Base-by-base conservation (phyloP, 2,329 filamentous ascomycete genomes). In the Diaporthe capsici region DNA sequence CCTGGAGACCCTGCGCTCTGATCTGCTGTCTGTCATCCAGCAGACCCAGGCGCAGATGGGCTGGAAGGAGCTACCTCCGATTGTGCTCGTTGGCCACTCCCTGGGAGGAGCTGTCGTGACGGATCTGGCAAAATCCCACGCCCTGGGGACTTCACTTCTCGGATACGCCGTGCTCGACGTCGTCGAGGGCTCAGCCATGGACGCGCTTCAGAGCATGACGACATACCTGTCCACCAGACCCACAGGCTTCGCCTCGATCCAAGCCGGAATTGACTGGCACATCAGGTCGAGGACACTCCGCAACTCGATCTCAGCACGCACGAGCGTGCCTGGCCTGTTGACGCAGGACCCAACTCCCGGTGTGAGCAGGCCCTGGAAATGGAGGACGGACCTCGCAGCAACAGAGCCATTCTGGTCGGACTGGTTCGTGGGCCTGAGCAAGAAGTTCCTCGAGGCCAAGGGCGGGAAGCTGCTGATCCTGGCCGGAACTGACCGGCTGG, bases 141-240 rank as follows among this genome's bases (percentile, higher is more conserved):
- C 88, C 53, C 86, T 98, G 49, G 94, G 93, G 1, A 83, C 85
- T 51, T 89, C 92, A 37, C 83, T 98, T 1, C 87, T 98, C 22
- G 97, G 95, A 28, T 98, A 96, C 84, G 94, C 92, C 4, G 96
- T 98, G 10, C 88, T 99, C 22, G 97, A 99, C 84, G 95, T 99
- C 6, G 97, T 99, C 39, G 97, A 99, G 84, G 94, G 97, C 15
- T 98, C 95, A 0, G 97, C 97, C 47, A 96, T 99, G 84, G 97
- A 98, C 83, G 96, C 97, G 3, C 88, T 99, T 72, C 92, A 95
- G 83, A 96, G 94, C 84, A 99, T 99, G 97, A 94, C 97, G 79
- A 94, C 93, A 4, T 98, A 98, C 83, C 89, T 99, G 28, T 92
- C 94, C 1, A 95, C 93, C 6, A 90, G 97, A 31, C 97, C 97